Evolutionary conservation across 2,329 filamentous ascomycete species (phyloP).

Genomic region (Elsinoe batatas): DNA sequence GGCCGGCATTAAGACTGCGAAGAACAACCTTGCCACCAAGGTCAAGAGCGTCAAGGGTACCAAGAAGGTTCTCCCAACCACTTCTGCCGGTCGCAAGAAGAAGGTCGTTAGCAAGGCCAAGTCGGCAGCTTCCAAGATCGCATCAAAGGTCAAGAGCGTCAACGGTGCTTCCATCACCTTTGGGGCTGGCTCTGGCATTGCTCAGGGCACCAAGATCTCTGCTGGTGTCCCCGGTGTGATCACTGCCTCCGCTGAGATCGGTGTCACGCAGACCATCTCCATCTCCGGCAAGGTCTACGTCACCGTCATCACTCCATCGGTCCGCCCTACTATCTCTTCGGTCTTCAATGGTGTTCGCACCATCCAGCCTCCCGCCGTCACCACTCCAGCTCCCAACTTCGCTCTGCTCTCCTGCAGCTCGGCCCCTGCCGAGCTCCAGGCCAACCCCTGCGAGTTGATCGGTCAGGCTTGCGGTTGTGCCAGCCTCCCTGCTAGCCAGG

Average conservation of each 20-base stretch:
- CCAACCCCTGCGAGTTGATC: not conserved
- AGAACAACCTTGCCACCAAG: not conserved
- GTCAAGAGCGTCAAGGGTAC: conserved; percentile 3
- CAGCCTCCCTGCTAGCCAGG: not conserved
- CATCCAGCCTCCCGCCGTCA: not conserved
- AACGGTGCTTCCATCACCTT: conserved; percentile 3
- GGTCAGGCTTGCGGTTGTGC: not conserved
- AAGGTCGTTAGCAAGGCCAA: conserved; percentile 7
- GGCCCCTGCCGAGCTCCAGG: not conserved
- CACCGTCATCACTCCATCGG: conserved; percentile 1
- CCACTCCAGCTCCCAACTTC: not conserved
- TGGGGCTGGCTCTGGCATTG: not conserved
- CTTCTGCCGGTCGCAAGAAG: not conserved
- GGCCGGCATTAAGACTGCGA: not conserved
- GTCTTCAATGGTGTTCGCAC: conserved; percentile 1
- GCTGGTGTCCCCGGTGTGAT: conserved; percentile 5
- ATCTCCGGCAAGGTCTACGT: not conserved
- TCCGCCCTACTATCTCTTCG: conserved; percentile 3
- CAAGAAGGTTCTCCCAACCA: conserved; percentile 4
- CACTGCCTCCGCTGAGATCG: conserved; percentile 1
- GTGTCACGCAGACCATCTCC: not conserved
- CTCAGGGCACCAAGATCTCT: not conserved
- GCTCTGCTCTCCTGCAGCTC: not conserved
- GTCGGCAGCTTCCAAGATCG: conserved; percentile 1
- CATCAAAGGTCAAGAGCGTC: conserved; percentile 7